Base-by-base conservation (phyloP, 2,329 filamentous ascomycete genomes). In the Ophiostoma ulmi region DNA sequence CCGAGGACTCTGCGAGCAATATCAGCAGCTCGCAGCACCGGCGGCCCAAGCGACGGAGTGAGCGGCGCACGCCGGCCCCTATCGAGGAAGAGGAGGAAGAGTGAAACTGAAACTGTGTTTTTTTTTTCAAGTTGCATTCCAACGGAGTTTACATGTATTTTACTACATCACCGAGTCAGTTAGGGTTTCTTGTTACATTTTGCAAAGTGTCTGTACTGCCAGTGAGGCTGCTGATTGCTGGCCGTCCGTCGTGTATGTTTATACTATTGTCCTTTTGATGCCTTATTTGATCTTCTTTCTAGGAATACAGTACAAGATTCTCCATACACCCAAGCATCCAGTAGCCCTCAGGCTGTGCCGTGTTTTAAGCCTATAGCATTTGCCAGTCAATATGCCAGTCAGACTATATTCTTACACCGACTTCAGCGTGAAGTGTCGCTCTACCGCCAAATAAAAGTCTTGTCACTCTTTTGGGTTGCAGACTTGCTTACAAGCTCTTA, bases 1-100 rank as follows among this genome's bases (percentile, higher is more conserved):
- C 91, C 0, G 91, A 94, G 76, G 91, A 94, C 78, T 90, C 87
- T 70, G 91, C 91, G 35, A 93, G 91, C 79, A 93, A 94, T 77
- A 91, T 94, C 72, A 90, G 87, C 76, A 91, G 88, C 77, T 90
- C 89, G 69, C 80, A 90, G 75, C 84, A 90, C 76, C 84, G 88
- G 75, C 83, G 88, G 76, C 89, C 87, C 61, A 91, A 90, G 83
- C 82, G 89, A 76, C 85, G 88, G 75, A 87, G 85, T 73, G 89
- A 92, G 80, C 83, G 90, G 74, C 84, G 89, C 72, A 92, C 90
- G 26, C 91, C 91, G 1, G 90, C 90, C 17, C 86, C 88, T 6
- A 91, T 93, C 70, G 88, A 90, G 76, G 90, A 92, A 77, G 85
- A 87, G 72, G 85, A 87, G 58, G 88, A 90, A 48, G 72, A 52